These are phyloP conservation scores for Sclerotinia nivalis DNA, from an alignment of 2,329 filamentous ascomycete species.

Conservation along the genomic window DNA sequence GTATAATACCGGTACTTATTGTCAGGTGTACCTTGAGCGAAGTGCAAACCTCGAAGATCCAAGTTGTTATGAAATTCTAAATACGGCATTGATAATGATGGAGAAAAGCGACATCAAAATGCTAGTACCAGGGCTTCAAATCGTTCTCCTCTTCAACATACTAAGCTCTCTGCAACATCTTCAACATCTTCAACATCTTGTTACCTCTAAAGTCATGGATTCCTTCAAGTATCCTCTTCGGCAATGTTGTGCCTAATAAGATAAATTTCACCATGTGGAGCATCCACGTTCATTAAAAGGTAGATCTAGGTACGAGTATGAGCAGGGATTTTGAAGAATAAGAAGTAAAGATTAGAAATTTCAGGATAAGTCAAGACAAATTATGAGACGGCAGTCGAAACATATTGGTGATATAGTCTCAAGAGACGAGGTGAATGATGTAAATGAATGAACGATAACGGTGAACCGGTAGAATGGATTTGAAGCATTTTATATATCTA, in stretches of 20 bases:
- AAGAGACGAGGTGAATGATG: not conserved
- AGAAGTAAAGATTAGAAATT: not conserved
- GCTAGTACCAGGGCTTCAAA: not conserved
- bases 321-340: constrained; percentile 1
- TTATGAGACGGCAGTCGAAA: not conserved
- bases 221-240: not conserved
- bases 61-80: too few relatives aligned
- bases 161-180: not conserved
- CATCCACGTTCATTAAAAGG: not conserved
- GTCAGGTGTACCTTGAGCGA: too few relatives aligned
- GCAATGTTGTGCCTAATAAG: constrained; percentile 14
- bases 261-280: not conserved
- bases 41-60: too few relatives aligned
- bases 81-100: not conserved
- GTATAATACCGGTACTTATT: too few relatives aligned
- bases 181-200: not conserved
- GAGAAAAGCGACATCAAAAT: not conserved
- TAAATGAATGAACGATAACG: not conserved
- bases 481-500: not conserved
- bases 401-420: not conserved
- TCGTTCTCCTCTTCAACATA: not conserved
- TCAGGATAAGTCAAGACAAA: not conserved
- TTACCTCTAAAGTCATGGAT: not conserved
- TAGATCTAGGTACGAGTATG: not conserved
- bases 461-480: not conserved